Evolutionary conservation across 768 basidiomycete genomes (phyloP).

Genomic region (Obba rivulosa): DNA sequence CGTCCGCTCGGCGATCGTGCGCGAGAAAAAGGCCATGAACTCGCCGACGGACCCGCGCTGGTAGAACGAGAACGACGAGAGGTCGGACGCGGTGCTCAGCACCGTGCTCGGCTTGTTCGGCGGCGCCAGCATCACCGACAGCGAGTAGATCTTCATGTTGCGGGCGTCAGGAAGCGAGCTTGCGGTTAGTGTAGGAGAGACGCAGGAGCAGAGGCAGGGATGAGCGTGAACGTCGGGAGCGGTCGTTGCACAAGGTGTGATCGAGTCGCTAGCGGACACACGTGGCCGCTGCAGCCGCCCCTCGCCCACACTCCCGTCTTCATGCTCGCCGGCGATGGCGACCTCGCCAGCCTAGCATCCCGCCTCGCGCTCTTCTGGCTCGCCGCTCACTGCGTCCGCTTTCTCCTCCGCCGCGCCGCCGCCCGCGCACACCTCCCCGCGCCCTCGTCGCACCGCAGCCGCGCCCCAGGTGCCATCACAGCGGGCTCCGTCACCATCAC

Average conservation of each 20-base stretch:
- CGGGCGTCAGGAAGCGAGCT: neutral
- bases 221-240: neutral
- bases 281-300: too few species aligned
- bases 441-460: neutral
- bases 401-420: conserved; percentile 2
- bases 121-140: conserved; percentile 69
- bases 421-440: neutral
- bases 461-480: conserved; percentile 7
- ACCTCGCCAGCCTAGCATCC: neutral
- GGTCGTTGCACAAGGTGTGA: too few species aligned
- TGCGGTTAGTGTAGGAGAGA: neutral
- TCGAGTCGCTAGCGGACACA: too few species aligned
- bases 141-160: conserved; percentile 82
- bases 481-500: conserved; percentile 9
- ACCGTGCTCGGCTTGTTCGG: conserved; percentile 56
- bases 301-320: neutral
- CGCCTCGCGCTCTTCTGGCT: conserved; percentile 3
- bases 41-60: conserved; percentile 83
- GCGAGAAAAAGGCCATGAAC: conserved; percentile 92
- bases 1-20: conserved; percentile 88
- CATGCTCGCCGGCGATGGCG: neutral
- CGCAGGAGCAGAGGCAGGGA: neutral
- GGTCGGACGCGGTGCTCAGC: conserved; percentile 68
- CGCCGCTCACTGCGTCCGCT: conserved; percentile 3
- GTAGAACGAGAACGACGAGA: conserved; percentile 92